Percentiles rank a stretch among this genome's conserved stretches.
phyloP scores from a whole-genome alignment of 169 alveolate genomes.

The Plasmodium vivax region DNA sequence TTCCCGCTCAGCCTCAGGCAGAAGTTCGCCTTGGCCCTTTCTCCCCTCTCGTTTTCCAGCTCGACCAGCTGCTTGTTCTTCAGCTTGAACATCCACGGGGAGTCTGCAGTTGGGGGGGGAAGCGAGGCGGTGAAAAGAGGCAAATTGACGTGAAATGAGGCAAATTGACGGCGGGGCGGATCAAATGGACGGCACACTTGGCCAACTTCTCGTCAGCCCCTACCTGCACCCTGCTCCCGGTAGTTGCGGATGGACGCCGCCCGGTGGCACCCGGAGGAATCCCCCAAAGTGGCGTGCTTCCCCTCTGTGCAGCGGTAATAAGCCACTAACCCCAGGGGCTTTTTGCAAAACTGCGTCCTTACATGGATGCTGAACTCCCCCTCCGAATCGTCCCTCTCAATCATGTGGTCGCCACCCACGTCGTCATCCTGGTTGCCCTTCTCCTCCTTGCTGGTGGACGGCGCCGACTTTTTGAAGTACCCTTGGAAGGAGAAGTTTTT shows the following conservation, averaged over 20 bases:
- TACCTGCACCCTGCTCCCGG: neutral
- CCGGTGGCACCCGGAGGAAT: slow-evolving; percentile 51
- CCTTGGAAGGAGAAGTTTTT: slow-evolving; percentile 18
- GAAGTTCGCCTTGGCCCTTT: slow-evolving; percentile 8
- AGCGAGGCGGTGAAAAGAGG: neutral
- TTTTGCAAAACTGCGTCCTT: neutral
- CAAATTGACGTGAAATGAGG: too few relatives aligned
- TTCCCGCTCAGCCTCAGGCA: slow-evolving; percentile 40
- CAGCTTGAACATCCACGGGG: slow-evolving; percentile 28
- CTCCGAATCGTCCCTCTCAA: too few relatives aligned
- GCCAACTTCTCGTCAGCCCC: neutral
- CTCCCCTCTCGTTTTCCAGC: neutral
- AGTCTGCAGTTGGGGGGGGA: neutral
- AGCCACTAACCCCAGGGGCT: slow-evolving; percentile 46
- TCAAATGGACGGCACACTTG: neutral
- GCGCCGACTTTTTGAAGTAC: slow-evolving; percentile 16
- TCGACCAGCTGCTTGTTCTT: neutral
- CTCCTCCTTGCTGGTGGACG: neutral
- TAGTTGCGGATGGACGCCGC: slow-evolving; percentile 22
- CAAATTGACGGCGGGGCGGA: too few relatives aligned
- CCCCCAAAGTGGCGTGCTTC: neutral
- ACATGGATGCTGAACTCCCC: neutral
- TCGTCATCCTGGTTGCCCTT: neutral
- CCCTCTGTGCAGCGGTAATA: slow-evolving; percentile 69
- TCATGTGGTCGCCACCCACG: neutral